These are phyloP conservation scores for Goffeauzyma gilvescens DNA, from an alignment of 768 basidiomycete genomes.

Conservation along the genomic window DNA sequence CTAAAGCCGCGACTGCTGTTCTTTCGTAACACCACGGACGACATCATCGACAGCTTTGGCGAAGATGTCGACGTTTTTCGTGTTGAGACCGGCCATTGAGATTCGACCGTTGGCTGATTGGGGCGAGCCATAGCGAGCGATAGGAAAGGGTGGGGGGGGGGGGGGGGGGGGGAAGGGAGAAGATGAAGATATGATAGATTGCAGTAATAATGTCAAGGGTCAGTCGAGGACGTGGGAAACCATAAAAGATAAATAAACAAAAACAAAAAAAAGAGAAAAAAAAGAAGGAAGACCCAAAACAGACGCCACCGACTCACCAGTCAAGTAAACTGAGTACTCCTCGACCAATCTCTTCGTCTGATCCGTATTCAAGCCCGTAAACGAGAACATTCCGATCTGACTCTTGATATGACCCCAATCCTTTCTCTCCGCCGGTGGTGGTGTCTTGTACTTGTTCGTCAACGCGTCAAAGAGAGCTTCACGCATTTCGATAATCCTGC, in stretches of 20 bases:
- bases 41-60: slow-evolving; percentile 18
- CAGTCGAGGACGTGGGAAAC: too few relatives aligned
- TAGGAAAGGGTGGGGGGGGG: not conserved
- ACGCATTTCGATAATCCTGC: slow-evolving; percentile 75
- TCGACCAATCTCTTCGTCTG: slow-evolving; percentile 16
- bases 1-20: too few relatives aligned
- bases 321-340: slow-evolving; percentile 16
- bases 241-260: too few relatives aligned
- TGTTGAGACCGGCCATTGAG: slow-evolving; percentile 79
- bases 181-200: too few relatives aligned
- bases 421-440: slow-evolving; percentile 36
- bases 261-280: too few relatives aligned
- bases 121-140: too few relatives aligned
- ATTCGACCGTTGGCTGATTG: slow-evolving; percentile 44
- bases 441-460: slow-evolving; percentile 58
- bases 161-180: too few relatives aligned
- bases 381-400: slow-evolving; percentile 96
- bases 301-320: slow-evolving; percentile 19
- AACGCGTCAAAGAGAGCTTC: slow-evolving; percentile 51
- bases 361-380: slow-evolving; percentile 18
- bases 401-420: slow-evolving; percentile 70
- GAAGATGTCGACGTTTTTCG: slow-evolving; percentile 39
- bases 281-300: too few relatives aligned
- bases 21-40: slow-evolving; percentile 7
- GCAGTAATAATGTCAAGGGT: too few relatives aligned